phyloP scores from a whole-genome alignment of 2,329 filamentous ascomycete genomes.

The Trichoderma koningii region DNA sequence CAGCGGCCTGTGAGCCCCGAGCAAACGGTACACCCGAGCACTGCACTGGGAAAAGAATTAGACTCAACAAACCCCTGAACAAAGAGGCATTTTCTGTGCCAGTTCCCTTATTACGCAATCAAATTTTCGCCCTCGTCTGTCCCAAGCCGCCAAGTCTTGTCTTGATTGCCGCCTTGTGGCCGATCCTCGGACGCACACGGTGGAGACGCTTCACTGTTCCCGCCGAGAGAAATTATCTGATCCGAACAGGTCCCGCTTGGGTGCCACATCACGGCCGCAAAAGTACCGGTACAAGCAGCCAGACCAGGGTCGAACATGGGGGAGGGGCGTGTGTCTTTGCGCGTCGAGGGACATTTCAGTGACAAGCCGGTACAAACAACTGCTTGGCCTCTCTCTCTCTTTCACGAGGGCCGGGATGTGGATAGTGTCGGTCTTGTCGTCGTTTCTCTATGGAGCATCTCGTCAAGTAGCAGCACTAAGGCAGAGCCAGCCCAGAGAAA shows the following conservation, averaged over 20 bases:
- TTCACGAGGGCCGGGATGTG: constrained; percentile 1
- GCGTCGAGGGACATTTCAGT: not conserved
- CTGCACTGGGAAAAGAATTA: not conserved
- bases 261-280: not conserved
- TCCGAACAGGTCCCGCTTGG: constrained; percentile 35
- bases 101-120: constrained; percentile 19
- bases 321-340: constrained; percentile 16
- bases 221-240: constrained; percentile 42
- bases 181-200: constrained; percentile 19
- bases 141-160: constrained; percentile 1
- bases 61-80: constrained; percentile 1
- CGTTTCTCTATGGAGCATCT: constrained; percentile 9
- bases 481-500: not conserved
- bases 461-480: not conserved
- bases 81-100: constrained; percentile 14
- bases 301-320: not conserved
- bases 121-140: not conserved
- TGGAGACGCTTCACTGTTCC: constrained; percentile 1
- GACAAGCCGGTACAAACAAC: not conserved
- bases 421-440: constrained; percentile 16
- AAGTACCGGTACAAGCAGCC: constrained; percentile 22
- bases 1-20: not conserved
- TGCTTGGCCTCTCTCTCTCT: not conserved
- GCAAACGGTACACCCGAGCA: not conserved
- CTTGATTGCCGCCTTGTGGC: not conserved